Evolutionary conservation across 75 land plant genomes (phyloP), one percentile per base, ranked within the genome.

Genomic region (Ceratopteris richardii): DNA sequence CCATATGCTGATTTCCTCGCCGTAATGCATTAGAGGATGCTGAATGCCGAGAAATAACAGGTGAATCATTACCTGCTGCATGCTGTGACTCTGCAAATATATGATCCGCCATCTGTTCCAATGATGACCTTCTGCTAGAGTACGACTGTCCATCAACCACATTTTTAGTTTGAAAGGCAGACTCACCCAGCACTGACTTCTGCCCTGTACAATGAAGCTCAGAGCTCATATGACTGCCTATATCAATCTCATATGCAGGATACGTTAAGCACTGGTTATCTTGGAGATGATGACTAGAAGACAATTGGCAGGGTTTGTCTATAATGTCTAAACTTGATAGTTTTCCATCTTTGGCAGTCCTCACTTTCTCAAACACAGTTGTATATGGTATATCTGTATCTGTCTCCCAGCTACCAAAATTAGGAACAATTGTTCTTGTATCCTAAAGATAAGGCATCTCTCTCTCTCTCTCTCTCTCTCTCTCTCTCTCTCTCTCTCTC

Each of bases 301-400:
- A 33, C 9, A 9, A 4, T 33, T 33, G 37, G 9, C 7, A 33
- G 37, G 37, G 9, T 33, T 4, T 9, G 7, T 33, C 37, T 33
- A 3, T 9, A 9, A 3, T 4, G 5, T 14, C 48, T n/a, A 3
- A 2, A 7, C 14, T 7, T 5, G 5, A 2, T 46, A 20, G 4
- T 14, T 46, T 46, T 17, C 48, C 21, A 46, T 46, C 48, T 20
- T 46, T 46, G 21, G 21, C 17, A 7, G 48, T 17, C 21, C 48
- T 46, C 17, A 46, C 48, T 46, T 46, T 46, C 21, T 46, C 48
- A 46, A 46, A 46, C n/a, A 46, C 48, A 7, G 48, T 46, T 7
- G 48, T 46, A 20, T 46, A 46, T n/a, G 48, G 48, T n/a, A 46
- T 20, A 7, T 46, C 48, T 46, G 48, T 17, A 46, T 17, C 48